Evolutionary conservation across 2,329 filamentous ascomycete species (phyloP).

Genomic region (Trematosphaeria pertusa): DNA sequence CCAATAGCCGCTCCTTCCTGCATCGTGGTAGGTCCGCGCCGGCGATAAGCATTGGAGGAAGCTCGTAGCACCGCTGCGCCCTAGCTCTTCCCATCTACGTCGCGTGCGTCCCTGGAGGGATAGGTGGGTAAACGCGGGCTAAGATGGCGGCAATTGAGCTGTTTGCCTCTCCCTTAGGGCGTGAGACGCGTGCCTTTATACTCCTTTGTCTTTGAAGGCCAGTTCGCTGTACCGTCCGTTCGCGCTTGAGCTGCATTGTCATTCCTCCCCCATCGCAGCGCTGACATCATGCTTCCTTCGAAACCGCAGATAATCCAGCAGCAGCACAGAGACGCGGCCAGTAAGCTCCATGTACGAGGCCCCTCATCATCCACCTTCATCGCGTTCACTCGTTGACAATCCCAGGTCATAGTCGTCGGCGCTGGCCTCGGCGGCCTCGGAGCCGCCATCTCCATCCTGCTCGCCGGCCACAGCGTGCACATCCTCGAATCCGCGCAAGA

Average conservation of each 20-base stretch:
- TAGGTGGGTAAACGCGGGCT: conserved; percentile 27
- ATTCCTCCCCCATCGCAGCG: too few relatives aligned
- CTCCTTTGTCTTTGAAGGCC: neutral
- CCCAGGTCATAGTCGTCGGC: conserved; percentile 59
- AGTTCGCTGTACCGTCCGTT: neutral
- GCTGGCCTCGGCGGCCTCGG: conserved; percentile 63
- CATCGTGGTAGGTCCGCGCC: too few relatives aligned
- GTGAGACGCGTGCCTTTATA: too few relatives aligned
- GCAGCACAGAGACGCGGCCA: conserved; percentile 29
- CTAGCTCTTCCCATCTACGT: neutral
- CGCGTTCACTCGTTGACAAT: conserved; percentile 2
- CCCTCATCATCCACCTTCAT: too few relatives aligned
- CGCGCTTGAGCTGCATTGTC: too few relatives aligned
- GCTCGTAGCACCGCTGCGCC: too few relatives aligned
- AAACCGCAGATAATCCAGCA: conserved; percentile 37
- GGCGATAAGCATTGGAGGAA: too few relatives aligned
- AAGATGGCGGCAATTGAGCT: conserved; percentile 24
- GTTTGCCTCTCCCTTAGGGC: conserved; percentile 9
- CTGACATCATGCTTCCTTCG: conserved; percentile 33
- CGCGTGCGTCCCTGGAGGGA: conserved; percentile 13
- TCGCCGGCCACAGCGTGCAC: conserved; percentile 56
- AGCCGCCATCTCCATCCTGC: conserved; percentile 56
- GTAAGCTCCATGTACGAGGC: conserved; percentile 34
- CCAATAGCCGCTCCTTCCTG: conserved; percentile 10
- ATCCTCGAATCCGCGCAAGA: conserved; percentile 57